Percentiles rank a stretch among this genome's conserved stretches.
These are phyloP conservation scores for Nakazawaea pomicola DNA, from an alignment of 805 yeast genomes.

Conservation along the genomic window DNA sequence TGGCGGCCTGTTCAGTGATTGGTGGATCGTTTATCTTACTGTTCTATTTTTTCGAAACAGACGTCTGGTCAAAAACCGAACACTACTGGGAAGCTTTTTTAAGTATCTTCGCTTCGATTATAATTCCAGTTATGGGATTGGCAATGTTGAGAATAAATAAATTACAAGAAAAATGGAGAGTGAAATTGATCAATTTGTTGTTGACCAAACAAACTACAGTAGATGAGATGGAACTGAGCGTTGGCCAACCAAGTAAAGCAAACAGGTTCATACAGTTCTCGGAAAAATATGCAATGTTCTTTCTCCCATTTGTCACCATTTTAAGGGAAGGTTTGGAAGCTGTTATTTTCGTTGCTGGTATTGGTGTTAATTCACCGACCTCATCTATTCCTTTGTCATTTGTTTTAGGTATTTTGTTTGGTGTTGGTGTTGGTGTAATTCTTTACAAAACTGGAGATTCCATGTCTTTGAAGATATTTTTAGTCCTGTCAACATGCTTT, in stretches of 20 bases:
- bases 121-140: constrained; percentile 42
- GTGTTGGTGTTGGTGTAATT: constrained; percentile 31
- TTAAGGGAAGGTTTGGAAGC: constrained; percentile 90
- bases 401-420: constrained; percentile 30
- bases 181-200: constrained; percentile 26
- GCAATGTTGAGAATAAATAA: constrained; percentile 38
- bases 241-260: constrained; percentile 36
- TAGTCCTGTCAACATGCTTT: constrained; percentile 37
- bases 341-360: constrained; percentile 86
- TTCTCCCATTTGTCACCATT: constrained; percentile 83
- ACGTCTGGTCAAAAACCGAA: constrained; percentile 40
- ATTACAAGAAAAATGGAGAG: constrained; percentile 40
- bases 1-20: constrained; percentile 32
- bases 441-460: constrained; percentile 40
- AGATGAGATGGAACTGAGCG: constrained; percentile 4
- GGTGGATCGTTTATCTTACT: constrained; percentile 34
- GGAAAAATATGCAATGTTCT: constrained; percentile 80
- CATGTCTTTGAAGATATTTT: constrained; percentile 36
- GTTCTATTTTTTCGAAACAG: constrained; percentile 37
- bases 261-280: constrained; percentile 49
- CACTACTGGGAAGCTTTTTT: constrained; percentile 45
- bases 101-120: constrained; percentile 38
- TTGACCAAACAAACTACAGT: constrained; percentile 10
- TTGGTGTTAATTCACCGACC: constrained; percentile 51
- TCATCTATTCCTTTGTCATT: constrained; percentile 26